Evolutionary conservation across 2,329 filamentous ascomycete genomes (phyloP).

Genomic region (Scolecobasidium constrictum): DNA sequence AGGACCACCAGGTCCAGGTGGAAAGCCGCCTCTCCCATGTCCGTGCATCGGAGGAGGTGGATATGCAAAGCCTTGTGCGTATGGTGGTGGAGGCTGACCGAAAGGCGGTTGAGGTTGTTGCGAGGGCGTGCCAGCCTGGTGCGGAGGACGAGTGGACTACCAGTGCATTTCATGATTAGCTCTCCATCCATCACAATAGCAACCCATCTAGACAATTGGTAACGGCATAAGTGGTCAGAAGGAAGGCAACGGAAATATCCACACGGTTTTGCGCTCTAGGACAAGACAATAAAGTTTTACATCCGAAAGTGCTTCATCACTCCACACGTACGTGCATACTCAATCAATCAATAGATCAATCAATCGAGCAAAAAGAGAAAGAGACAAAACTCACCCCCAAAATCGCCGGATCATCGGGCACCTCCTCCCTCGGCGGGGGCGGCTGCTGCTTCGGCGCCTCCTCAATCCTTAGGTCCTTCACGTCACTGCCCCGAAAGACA

Average conservation of each 20-base stretch:
- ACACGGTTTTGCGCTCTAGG: constrained; percentile 94
- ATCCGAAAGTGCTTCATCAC: constrained; percentile 99
- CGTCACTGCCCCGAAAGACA: constrained; percentile 94
- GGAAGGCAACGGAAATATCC: constrained; percentile 99
- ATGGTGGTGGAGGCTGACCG: constrained; percentile 20
- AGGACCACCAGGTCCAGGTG: constrained; percentile 22
- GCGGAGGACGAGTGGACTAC: constrained; percentile 10
- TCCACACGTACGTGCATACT: too few species aligned
- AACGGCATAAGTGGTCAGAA: constrained; percentile 77
- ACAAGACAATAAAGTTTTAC: constrained; percentile 73
- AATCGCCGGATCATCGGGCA: constrained; percentile 93
- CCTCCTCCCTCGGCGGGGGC: constrained; percentile 62
- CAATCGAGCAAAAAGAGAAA: constrained; percentile 7
- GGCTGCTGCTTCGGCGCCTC: constrained; percentile 57
- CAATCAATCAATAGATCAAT: constrained; percentile 16
- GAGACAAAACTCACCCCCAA: constrained; percentile 67
- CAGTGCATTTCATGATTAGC: constrained; percentile 11
- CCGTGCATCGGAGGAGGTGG: constrained; percentile 31
- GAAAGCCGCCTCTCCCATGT: constrained; percentile 36
- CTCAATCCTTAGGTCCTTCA: constrained; percentile 94
- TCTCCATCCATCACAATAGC: constrained; percentile 12
- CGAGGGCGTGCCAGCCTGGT: constrained; percentile 4
- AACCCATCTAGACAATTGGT: too few species aligned
- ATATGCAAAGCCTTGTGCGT: constrained; percentile 28
- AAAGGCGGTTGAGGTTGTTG: constrained; percentile 24